Percentiles rank a stretch among this genome's conserved stretches.
phyloP scores from a whole-genome alignment of 768 basidiomycete species.

The Termitomyces sp. region DNA sequence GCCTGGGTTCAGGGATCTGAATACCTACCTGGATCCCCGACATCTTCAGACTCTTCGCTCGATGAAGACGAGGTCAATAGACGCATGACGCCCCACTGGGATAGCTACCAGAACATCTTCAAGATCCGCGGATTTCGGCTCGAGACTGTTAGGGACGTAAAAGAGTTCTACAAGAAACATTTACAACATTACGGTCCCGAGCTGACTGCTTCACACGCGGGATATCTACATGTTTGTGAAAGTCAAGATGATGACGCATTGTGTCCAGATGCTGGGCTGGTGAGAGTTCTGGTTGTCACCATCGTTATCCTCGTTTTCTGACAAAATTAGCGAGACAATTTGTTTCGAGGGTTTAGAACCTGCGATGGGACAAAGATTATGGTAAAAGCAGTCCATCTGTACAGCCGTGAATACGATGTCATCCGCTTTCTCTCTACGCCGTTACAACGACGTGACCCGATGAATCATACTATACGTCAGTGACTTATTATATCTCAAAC shows the following conservation, averaged over 20 bases:
- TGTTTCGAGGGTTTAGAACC: slow-evolving; percentile 63
- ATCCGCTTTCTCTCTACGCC: slow-evolving; percentile 54
- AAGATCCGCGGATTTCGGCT: slow-evolving; percentile 54
- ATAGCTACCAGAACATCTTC: slow-evolving; percentile 45
- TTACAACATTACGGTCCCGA: slow-evolving; percentile 4
- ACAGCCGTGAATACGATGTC: slow-evolving; percentile 60
- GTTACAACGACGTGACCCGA: slow-evolving; percentile 50
- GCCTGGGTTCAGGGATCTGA: slow-evolving; percentile 23
- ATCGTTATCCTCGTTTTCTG: slow-evolving; percentile 8
- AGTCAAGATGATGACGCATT: slow-evolving; percentile 52
- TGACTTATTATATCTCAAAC: slow-evolving; percentile 12
- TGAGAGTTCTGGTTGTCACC: slow-evolving; percentile 29
- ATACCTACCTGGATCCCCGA: slow-evolving; percentile 32
- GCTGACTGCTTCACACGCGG: slow-evolving; percentile 18
- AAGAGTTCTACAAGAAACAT: slow-evolving; percentile 44
- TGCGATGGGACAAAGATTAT: slow-evolving; percentile 52
- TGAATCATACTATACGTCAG: slow-evolving; percentile 79
- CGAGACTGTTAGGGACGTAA: slow-evolving; percentile 68
- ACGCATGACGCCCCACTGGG: slow-evolving; percentile 63
- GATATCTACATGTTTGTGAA: slow-evolving; percentile 29
- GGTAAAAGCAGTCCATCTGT: slow-evolving; percentile 63
- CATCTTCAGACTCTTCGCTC: slow-evolving; percentile 47
- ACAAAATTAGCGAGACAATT: slow-evolving; percentile 56
- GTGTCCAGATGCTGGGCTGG: slow-evolving; percentile 71
- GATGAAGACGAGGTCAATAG: slow-evolving; percentile 59